A percentile compares a stretch with the other conserved stretches of the same genome.
Conservation (phyloP, 139 green algal species). For the Raphidocelis subcapitata region DNA sequence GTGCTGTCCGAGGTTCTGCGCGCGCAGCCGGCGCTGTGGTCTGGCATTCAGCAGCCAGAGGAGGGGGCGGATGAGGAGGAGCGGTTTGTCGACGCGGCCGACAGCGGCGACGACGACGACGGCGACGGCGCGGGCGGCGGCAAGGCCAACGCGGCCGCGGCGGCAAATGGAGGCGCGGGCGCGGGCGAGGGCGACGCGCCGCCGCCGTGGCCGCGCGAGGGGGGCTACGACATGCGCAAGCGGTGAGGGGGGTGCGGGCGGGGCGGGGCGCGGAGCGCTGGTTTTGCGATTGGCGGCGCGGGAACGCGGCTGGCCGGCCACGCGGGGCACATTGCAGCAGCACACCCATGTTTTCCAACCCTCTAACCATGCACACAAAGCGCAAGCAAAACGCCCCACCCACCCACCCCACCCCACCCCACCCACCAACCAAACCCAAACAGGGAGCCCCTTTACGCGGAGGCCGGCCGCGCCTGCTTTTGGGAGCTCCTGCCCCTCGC, state of each 20-base stretch:
- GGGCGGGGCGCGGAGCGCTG: too few relatives aligned
- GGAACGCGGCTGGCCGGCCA: too few relatives aligned
- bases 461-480: slow-evolving; percentile 74
- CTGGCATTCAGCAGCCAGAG: slow-evolving; percentile 75
- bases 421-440: not conserved
- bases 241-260: too few relatives aligned
- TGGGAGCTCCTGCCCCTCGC: slow-evolving; percentile 90
- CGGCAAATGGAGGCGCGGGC: not conserved
- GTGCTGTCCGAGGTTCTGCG: slow-evolving; percentile 74
- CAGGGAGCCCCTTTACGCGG: slow-evolving; percentile 76
- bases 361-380: not conserved
- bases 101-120: not conserved
- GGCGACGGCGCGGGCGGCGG: slow-evolving; percentile 3
- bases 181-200: not conserved
- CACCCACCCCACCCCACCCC: too few relatives aligned
- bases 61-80: slow-evolving; percentile 59
- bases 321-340: too few relatives aligned
- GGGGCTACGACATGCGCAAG: slow-evolving; percentile 84
- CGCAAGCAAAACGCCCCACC: not conserved
- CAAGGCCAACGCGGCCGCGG: not conserved
- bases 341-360: not conserved
- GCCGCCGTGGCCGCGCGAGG: slow-evolving; percentile 39
- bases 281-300: too few relatives aligned
- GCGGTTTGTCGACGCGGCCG: slow-evolving; percentile 58
- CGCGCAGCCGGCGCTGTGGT: slow-evolving; percentile 72